Evolutionary conservation across 306 rosid genomes (phyloP).

Genomic region (Arachis stenosperma): DNA sequence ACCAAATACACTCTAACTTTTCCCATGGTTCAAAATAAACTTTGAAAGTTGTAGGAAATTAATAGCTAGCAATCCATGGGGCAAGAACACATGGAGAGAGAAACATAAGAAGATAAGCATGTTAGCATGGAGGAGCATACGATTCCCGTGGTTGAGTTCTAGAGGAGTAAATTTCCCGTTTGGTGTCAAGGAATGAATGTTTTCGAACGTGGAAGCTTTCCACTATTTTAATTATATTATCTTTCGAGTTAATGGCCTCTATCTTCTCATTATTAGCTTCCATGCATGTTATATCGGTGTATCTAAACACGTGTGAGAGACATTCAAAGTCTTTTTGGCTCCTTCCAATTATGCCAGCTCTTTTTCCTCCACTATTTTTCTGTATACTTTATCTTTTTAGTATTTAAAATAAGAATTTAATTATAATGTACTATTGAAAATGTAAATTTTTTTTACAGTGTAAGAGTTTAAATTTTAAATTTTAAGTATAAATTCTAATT

Average conservation of each 20-base stretch:
- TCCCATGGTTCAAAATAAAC: no score
- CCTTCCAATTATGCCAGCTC: conserved; percentile 21
- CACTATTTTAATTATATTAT: conserved; percentile 17
- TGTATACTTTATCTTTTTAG: no score
- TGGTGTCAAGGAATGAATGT: conserved; percentile 43
- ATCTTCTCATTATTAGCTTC: no score
- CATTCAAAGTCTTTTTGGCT: neutral
- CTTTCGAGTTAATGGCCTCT: neutral
- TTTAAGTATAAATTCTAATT: no score
- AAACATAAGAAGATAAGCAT: conserved; percentile 26
- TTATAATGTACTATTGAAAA: no score
- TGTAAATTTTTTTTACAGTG: no score
- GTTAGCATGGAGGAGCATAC: conserved; percentile 29
- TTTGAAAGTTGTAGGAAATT: neutral
- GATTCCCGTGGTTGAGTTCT: conserved; percentile 43
- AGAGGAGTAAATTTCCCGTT: conserved; percentile 36
- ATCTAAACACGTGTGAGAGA: no score
- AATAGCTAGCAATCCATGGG: neutral
- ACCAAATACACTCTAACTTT: no score
- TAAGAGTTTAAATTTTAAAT: no score
- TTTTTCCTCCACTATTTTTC: no score
- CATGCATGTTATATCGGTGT: neutral
- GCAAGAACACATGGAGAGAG: conserved; percentile 11
- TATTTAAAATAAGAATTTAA: no score
- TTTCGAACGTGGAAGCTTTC: conserved; percentile 6